Evolutionary conservation across 2,329 filamentous ascomycete species (phyloP), one percentile per base, ranked within the genome.

Genomic region (Diaporthe sp.): DNA sequence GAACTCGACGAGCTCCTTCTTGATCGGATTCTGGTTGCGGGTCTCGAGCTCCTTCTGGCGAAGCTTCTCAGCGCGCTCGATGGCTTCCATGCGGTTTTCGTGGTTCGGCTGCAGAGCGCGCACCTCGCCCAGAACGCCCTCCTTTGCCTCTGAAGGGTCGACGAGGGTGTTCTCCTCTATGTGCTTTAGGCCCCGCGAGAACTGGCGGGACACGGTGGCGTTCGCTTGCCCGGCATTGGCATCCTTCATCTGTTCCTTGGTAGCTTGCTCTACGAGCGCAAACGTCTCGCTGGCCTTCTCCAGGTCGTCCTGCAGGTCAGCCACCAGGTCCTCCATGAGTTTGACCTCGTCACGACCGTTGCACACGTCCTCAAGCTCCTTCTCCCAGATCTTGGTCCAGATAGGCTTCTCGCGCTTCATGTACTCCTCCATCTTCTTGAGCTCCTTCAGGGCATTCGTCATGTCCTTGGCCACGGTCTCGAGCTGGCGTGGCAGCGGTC

Each of bases 321-420:
- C 92, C 78, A 96, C 93, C 77, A 99, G 90, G 80, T 98, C 97
- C 86, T 99, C 97, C 88, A 98, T 96, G 88, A 98, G 94, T 68
- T 95, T 97, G 79, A 99, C 91, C 84, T 98, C 93, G 82, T 98
- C 96, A 79, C 96, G 92, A 81, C 98, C 97, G 83, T 98, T 95
- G 85, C 97, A 98, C 3, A 99, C 96, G 71, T 96, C 93, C 84
- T 98, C 95, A 61, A 99, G 88, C 84, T 98, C 96, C 85, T 97
- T 96, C 90, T 98, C 96, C 97, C 97, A 99, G 78, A 98, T 98
- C 90, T 98, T 98, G 73, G 95, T 98, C 96, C 97, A 99, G 75
- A 98, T 89, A 0, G 97, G 97, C 84, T 98, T 98, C 89, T 99
- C 97, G 63, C 92, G 91, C 80, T 92, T 93, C 86, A 99, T 91